A percentile compares a stretch with the other conserved stretches of the same genome.
Evolutionary conservation across 371 early-diverging fungal genomes (phyloP).

Genomic region (Rhizopus stolonifer): DNA sequence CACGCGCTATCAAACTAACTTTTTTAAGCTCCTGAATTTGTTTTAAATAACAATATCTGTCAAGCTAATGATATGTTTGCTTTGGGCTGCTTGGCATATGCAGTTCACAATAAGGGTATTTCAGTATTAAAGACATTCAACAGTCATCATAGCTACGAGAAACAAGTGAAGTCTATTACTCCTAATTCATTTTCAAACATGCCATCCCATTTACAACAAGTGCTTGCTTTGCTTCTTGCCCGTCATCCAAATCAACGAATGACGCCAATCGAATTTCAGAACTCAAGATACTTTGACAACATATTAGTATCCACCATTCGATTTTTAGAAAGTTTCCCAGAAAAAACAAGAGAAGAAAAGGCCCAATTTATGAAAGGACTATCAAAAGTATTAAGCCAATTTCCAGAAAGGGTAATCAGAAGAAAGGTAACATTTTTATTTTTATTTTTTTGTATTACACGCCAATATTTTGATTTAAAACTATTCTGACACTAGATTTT

Average conservation of each 20-base stretch:
- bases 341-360: constrained; percentile 78
- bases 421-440: constrained; percentile 51
- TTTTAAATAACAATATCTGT: constrained; percentile 55
- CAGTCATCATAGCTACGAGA: constrained; percentile 68
- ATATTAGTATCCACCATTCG: constrained; percentile 76
- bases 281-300: constrained; percentile 76
- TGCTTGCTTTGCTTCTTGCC: constrained; percentile 55
- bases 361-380: constrained; percentile 81
- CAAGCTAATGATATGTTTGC: constrained; percentile 79
- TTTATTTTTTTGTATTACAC: background rate
- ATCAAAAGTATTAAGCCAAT: constrained; percentile 66
- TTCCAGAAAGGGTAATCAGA: constrained; percentile 66
- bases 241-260: constrained; percentile 60
- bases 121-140: constrained; percentile 66
- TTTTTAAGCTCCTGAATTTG: constrained; percentile 71
- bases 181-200: constrained; percentile 43
- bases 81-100: constrained; percentile 78
- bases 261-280: constrained; percentile 63
- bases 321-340: constrained; percentile 77
- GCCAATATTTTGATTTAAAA: too few relatives aligned
- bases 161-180: constrained; percentile 53
- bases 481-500: constrained; percentile 50
- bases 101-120: constrained; percentile 71
- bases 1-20: too few relatives aligned
- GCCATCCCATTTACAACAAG: constrained; percentile 56